Base-by-base conservation (phyloP, 768 basidiomycete species). In the Gloeopeniophorella convolvens region DNA sequence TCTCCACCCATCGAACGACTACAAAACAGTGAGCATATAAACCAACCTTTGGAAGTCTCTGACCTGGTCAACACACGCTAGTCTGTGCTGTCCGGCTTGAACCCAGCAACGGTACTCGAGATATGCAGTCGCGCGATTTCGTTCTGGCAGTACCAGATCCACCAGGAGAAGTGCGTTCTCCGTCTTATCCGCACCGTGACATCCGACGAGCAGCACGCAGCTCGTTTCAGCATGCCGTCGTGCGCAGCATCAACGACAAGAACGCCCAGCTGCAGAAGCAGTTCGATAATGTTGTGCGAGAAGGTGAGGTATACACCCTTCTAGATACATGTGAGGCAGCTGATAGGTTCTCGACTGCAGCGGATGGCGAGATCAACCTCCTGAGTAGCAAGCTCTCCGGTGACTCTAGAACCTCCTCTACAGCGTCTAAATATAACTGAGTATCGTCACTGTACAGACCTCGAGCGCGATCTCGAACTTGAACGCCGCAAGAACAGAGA, bases 131-230 rank as follows among this genome's bases (percentile, higher is more conserved):
- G 89, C 85, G 87, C 89, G 4, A 77, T 91, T 50, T 86, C 89
- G 3, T 92, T 92, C 64, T 92, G 89, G 89, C 86, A 89, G 64
- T 92, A 92, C 64, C 89, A 92, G 60, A 77, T 83, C 43, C 85
- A 88, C 55, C 89, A 92, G 66, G 89, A 92, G 70, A 82, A 78
- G 89, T 86, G 48, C 50, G 67, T 58, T 20, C 18, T 5, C 15
- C 5, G 50, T 24, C 24, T 23, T 8, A 13, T 31, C 11, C 39
- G 5, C 24, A 37, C 21, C 47, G 26, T 37, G 58, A 36, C 31
- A 37, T 41, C 45, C 26, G 21, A 34, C 42, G 26, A 36, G 31
- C 48, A 27, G 28, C 18, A 20, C 55, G 21, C 6, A 88, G 85
- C 56, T 80, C 88, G 13, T 91, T 89, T 62, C 89, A 92, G 62